Evolutionary conservation across 1,139 yeast genomes (phyloP).

Genomic region (Scheffersomyces cryptocercus): DNA sequence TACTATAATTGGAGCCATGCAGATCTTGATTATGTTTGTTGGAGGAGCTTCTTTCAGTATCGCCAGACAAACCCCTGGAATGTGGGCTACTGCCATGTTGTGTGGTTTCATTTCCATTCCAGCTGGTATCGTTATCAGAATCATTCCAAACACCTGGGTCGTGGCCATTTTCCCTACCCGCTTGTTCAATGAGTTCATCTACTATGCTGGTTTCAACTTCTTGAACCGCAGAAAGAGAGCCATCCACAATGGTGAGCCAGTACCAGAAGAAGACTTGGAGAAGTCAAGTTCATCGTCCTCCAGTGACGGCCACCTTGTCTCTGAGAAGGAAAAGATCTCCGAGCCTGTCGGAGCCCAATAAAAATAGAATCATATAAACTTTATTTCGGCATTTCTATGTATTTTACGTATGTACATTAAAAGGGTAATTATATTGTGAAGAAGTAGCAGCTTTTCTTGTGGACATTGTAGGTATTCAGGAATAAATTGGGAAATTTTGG

Average conservation of each 20-base stretch:
- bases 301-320: no score
- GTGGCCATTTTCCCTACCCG: conserved; percentile 66
- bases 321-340: no score
- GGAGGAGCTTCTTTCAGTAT: conserved; percentile 96
- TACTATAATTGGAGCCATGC: conserved; percentile 74
- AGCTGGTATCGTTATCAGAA: conserved; percentile 70
- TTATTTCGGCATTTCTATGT: no score
- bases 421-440: no score
- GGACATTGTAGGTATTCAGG: no score
- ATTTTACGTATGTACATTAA: no score
- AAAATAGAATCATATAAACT: no score
- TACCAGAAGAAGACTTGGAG: background rate
- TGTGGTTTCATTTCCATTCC: conserved; percentile 87
- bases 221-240: conserved; percentile 33
- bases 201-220: conserved; percentile 50
- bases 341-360: no score
- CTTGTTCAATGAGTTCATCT: conserved; percentile 48
- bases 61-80: conserved; percentile 71
- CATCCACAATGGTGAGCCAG: background rate
- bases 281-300: background rate
- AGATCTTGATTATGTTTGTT: conserved; percentile 87
- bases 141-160: conserved; percentile 82
- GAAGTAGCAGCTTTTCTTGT: no score
- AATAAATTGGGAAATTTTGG: no score
- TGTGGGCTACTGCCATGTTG: conserved; percentile 88